Conservation (phyloP, 805 yeast genomes). For the Suhomyces tanzawaensis region DNA sequence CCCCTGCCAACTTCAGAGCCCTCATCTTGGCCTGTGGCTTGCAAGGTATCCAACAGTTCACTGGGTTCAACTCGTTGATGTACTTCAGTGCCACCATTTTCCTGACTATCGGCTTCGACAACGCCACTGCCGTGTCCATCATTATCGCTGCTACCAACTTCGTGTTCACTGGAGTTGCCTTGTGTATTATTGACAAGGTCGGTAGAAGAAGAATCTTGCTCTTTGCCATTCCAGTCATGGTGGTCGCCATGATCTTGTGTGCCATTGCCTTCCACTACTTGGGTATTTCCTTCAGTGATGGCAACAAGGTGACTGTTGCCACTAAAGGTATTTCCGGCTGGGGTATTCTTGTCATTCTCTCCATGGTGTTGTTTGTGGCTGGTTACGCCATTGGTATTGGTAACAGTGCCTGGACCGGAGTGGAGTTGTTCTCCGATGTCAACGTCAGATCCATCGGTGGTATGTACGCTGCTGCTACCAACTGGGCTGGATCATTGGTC, state of each 20-base stretch:
- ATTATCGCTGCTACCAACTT: conserved; percentile 94
- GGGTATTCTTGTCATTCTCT: conserved; percentile 83
- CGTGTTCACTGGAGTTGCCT: conserved; percentile 80
- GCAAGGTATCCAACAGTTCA: conserved; percentile 95
- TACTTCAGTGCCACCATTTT: conserved; percentile 92
- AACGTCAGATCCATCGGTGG: conserved; percentile 90
- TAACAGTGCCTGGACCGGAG: conserved; percentile 98
- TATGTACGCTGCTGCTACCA: conserved; percentile 85
- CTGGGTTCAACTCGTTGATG: conserved; percentile 96
- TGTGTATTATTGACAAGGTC: conserved; percentile 78
- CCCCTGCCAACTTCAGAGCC: conserved; percentile 84
- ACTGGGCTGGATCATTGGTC: conserved; percentile 93
- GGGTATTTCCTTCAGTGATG: conserved; percentile 55
- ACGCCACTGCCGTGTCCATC: conserved; percentile 92
- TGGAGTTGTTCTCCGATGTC: conserved; percentile 87
- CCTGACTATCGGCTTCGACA: conserved; percentile 81
- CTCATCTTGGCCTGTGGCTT: conserved; percentile 86
- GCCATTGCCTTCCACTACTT: conserved; percentile 91
- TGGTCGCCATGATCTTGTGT: conserved; percentile 68
- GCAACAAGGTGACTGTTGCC: conserved; percentile 33
- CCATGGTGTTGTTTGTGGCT: conserved; percentile 86
- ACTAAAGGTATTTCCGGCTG: conserved; percentile 64
- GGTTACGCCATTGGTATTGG: conserved; percentile 94
- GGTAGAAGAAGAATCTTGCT: conserved; percentile 85
- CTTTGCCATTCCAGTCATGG: conserved; percentile 84